Evolutionary conservation across 768 basidiomycete genomes (phyloP), one percentile per base, ranked within the genome.

Genomic region (Ramaria sp.): DNA sequence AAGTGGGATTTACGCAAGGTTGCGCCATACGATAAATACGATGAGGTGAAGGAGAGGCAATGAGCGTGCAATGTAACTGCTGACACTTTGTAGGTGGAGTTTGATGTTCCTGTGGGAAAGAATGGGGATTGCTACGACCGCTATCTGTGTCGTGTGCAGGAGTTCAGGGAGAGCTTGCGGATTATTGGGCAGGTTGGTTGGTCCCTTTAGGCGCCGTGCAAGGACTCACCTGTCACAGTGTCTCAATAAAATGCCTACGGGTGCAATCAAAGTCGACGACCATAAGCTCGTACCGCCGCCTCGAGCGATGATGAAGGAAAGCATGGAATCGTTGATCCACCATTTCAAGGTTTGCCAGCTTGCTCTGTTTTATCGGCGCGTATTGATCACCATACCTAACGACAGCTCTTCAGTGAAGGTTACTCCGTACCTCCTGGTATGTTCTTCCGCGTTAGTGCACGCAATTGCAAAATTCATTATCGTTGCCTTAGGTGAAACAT

Each of bases 111-210:
- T n/a, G 83, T 98, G 30, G 95, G 95, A 55, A 85, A 82, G 76
- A 91, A 93, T 59, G 95, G 95, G 37, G 95, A 99, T 66, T 98
- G 94, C 72, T 99, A 94, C 65, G 93, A 97, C 71, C 87, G 95
- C 43, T 98, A 98, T 69, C 74, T 97, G 39, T 97, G 94, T 68
- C 87, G 95, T 71, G 88, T 98, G 7, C 94, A 99, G 67, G 95
- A 99, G 69, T 95, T 98, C 86, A 78, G 95, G 61, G 94, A 99
- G 73, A 88, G 84, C 55, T 70, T 99, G 61, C 76, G 79, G 25
- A 99, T 99, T 67, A 83, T 99, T 62, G 72, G 76, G 60, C 91
- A 87, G 69, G 83, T 78, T 30, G 20, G 72, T 64, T 28, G 30
- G 1, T 41, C 16, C 16, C 16, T 38, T 58, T 41, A 22, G 20